A percentile compares a stretch with the other conserved stretches of the same genome.
Evolutionary conservation across 352 stramenopile genomes (phyloP).

Genomic region (Pythium periplocum): DNA sequence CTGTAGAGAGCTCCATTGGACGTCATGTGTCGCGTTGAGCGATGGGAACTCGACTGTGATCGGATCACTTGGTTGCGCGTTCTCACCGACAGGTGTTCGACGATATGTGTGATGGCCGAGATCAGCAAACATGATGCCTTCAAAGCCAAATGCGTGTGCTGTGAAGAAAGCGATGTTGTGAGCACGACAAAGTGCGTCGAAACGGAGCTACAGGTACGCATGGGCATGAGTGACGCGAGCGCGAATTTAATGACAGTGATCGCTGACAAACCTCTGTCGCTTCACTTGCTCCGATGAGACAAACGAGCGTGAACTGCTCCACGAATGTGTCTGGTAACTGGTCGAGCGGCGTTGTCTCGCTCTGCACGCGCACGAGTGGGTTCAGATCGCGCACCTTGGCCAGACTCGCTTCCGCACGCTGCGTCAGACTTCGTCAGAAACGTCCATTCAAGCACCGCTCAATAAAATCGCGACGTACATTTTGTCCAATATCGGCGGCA

Average conservation of each 20-base stretch:
- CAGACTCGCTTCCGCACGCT: conserved; percentile 77
- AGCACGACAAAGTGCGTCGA: conserved; percentile 55
- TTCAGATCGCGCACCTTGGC: conserved; percentile 92
- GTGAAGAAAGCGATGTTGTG: conserved; percentile 68
- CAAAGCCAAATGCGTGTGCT: conserved; percentile 68
- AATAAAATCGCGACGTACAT: conserved; percentile 28
- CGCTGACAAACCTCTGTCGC: conserved; percentile 26
- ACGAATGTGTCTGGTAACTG: conserved; percentile 71
- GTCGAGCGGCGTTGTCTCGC: conserved; percentile 56
- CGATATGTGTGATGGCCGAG: conserved; percentile 66
- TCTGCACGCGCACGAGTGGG: conserved; percentile 85
- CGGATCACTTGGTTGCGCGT: conserved; percentile 25
- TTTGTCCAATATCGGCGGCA: conserved; percentile 60
- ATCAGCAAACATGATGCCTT: conserved; percentile 75
- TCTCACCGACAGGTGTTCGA: conserved; percentile 24
- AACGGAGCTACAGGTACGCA: conserved; percentile 26
- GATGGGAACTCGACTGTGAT: conserved; percentile 51
- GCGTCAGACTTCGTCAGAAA: conserved; percentile 2
- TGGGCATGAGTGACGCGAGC: not conserved
- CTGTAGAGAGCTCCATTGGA: conserved; percentile 60
- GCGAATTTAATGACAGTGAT: not conserved
- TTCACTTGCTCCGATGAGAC: conserved; percentile 42
- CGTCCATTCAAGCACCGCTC: not conserved
- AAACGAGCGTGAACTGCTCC: conserved; percentile 85
- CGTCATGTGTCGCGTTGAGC: conserved; percentile 35